Evolutionary conservation across 1,284 basidiomycete genomes (phyloP), one percentile per base, ranked within the genome.

Genomic region (Leccinum angustisporum): DNA sequence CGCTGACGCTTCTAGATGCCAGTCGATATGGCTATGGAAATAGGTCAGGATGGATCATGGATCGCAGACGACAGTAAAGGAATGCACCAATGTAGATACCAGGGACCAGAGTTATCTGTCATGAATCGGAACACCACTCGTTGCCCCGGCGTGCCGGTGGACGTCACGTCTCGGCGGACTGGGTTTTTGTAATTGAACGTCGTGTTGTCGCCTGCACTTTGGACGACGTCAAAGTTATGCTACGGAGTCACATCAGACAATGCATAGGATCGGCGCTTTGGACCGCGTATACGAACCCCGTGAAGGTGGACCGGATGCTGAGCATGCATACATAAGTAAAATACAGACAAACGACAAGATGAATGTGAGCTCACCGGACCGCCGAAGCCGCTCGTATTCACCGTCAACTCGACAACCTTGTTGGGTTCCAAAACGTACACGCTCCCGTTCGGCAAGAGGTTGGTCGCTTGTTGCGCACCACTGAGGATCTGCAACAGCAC

Each of bases 1-100:
- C 8, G 61, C 70, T 67, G 56, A 72, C 70, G 70, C 67, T 60
- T 79, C 74, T 3, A 83, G 65, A 70, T 82, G 81, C 78, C 79
- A 82, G 56, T 84, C 78, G 59, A 82, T 78, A 63, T 81, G 80
- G 63, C 83, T 66, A 60, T 46, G 43, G 10, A 27, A 33, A 21
- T 16, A 33, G 31, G 25, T 61, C 34, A 59, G 54, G 6, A 63
- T 10, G 30, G 10, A 7, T 14, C 10, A 18, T 7, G n/a, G 2
- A n/a, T 1, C 21, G 30, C 38, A 30, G n/a, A 14, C 30, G 51
- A 18, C 18, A 27, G 34, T 52, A 40, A 27, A 31, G 8, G 46
- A 46, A 31, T 31, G 56, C 68, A 80, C 79, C 80, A 81, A 64
- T 81, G 80, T 64, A 81, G 61, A 16, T 14, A 51, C 48, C 48